Evolutionary conservation across 2,329 filamentous ascomycete species (phyloP).

Genomic region (Colletotrichum australisinense): DNA sequence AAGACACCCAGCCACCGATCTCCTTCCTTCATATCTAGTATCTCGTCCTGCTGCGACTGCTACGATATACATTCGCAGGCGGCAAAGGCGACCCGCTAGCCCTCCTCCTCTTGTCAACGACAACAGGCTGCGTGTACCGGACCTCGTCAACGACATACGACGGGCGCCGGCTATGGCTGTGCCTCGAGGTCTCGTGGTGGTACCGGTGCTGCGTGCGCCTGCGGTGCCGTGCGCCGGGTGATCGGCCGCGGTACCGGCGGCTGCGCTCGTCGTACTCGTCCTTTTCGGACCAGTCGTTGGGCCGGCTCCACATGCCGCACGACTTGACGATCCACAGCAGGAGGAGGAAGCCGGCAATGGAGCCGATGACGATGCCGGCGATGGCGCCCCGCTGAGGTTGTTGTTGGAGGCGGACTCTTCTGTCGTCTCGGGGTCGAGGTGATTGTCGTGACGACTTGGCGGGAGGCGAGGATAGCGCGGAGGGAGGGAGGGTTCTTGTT

Average conservation of each 20-base stretch:
- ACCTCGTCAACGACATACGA: conserved; percentile 31
- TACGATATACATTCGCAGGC: conserved; percentile 19
- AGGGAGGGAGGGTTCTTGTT: conserved; percentile 21
- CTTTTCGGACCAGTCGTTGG: conserved; percentile 20
- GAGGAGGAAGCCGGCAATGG: conserved; percentile 57
- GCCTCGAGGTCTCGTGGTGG: conserved; percentile 30
- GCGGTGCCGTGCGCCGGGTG: conserved; percentile 20
- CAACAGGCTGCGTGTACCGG: conserved; percentile 30
- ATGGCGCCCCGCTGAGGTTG: conserved; percentile 60
- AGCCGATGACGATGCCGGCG: conserved; percentile 63
- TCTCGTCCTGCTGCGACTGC: conserved; percentile 28
- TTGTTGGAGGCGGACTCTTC: conserved; percentile 36
- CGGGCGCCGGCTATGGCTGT: neutral
- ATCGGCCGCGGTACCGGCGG: conserved; percentile 22
- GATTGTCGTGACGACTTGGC: conserved; percentile 47
- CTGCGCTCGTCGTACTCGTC: conserved; percentile 14
- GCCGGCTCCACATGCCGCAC: conserved; percentile 42
- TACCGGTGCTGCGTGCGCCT: conserved; percentile 19
- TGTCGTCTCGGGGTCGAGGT: conserved; percentile 35
- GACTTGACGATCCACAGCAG: conserved; percentile 60
- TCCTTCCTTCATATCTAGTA: neutral
- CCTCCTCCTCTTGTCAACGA: conserved; percentile 28
- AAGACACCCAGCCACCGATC: too few relatives aligned
- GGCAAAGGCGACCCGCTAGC: conserved; percentile 19
- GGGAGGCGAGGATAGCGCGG: conserved; percentile 10